Conservation (phyloP, 2,329 filamentous ascomycete species). For the Xylaria sp. region DNA sequence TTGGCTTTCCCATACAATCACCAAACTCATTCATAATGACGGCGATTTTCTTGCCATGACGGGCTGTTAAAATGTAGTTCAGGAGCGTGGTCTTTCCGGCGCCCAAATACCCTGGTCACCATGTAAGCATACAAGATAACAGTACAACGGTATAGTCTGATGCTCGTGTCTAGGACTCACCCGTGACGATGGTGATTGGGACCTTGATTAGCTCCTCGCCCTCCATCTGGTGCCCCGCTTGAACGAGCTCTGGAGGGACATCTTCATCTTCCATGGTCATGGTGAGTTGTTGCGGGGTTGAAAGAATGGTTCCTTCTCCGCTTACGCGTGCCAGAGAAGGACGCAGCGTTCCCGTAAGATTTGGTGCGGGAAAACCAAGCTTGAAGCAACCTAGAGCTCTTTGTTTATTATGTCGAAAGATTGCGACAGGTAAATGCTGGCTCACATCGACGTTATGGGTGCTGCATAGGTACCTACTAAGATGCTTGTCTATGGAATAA, state of each 20-base stretch:
- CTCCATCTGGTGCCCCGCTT: slow-evolving; percentile 49
- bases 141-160: not conserved
- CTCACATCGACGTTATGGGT: too few species aligned
- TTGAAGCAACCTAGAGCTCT: not conserved
- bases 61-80: slow-evolving; percentile 94
- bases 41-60: slow-evolving; percentile 97
- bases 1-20: slow-evolving; percentile 70
- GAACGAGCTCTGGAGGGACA: slow-evolving; percentile 70
- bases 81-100: slow-evolving; percentile 95
- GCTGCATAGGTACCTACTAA: too few species aligned
- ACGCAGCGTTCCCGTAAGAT: not conserved
- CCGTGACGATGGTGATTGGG: slow-evolving; percentile 87
- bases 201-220: slow-evolving; percentile 71
- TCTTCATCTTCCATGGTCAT: slow-evolving; percentile 77
- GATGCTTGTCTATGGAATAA: too few species aligned
- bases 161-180: slow-evolving; percentile 53
- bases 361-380: not conserved
- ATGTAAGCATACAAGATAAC: slow-evolving; percentile 4
- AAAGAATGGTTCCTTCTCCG: not conserved
- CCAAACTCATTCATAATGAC: slow-evolving; percentile 97
- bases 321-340: not conserved
- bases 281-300: not conserved
- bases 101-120: slow-evolving; percentile 82
- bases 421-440: not conserved
- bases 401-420: not conserved